Evolutionary conservation across 2,329 filamentous ascomycete genomes (phyloP).

Genomic region (Fusarium papillatum): DNA sequence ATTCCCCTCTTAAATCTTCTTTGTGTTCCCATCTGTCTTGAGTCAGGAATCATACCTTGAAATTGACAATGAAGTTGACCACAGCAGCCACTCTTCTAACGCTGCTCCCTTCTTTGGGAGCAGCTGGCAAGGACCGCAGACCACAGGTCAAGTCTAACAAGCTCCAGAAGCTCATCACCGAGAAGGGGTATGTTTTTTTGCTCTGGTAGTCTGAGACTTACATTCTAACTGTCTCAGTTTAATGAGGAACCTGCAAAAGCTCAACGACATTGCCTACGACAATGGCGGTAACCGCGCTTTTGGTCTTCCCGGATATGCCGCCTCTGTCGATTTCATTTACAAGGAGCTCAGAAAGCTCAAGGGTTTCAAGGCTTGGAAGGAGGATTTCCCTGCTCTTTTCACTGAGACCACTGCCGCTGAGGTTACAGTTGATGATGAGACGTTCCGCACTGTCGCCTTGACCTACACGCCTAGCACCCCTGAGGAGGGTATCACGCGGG

Average conservation of each 20-base stretch:
- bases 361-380: slow-evolving; percentile 46
- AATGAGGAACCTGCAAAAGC: slow-evolving; percentile 43
- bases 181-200: slow-evolving; percentile 27
- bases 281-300: slow-evolving; percentile 50
- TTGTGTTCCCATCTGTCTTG: not conserved
- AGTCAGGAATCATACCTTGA: not conserved
- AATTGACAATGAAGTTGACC: slow-evolving; percentile 36
- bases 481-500: slow-evolving; percentile 43
- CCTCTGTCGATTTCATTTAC: slow-evolving; percentile 49
- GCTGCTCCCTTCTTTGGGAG: slow-evolving; percentile 31
- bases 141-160: slow-evolving; percentile 37
- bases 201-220: accelerated
- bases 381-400: slow-evolving; percentile 47
- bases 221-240: slow-evolving; percentile 20
- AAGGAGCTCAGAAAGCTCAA: slow-evolving; percentile 44
- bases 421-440: slow-evolving; percentile 43
- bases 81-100: slow-evolving; percentile 42
- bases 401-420: slow-evolving; percentile 39
- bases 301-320: slow-evolving; percentile 49
- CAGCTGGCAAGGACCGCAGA: slow-evolving; percentile 35
- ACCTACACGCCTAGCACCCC: slow-evolving; percentile 49
- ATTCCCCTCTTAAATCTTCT: not conserved
- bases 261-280: slow-evolving; percentile 47
- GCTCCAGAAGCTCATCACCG: slow-evolving; percentile 41
- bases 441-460: slow-evolving; percentile 43